phyloP scores from a whole-genome alignment of 2,329 filamentous ascomycete genomes.

The Phaeophleospora eucalypticola region DNA sequence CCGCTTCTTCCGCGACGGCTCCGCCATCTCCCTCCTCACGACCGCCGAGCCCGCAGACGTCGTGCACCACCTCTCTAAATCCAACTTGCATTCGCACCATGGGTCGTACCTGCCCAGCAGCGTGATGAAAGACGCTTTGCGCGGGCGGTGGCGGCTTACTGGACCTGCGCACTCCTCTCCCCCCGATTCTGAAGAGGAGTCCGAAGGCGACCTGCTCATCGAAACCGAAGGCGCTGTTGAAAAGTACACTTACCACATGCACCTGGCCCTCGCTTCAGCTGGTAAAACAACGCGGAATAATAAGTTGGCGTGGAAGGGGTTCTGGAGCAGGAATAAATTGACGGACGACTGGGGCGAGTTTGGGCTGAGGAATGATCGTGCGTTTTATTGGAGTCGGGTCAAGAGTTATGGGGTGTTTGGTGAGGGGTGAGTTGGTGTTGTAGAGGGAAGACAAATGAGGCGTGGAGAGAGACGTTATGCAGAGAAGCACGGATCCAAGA shows the following conservation, averaged over 20 bases:
- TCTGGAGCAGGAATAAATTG: constrained; percentile 83
- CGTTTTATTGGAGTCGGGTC: constrained; percentile 60
- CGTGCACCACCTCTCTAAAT: constrained; percentile 74
- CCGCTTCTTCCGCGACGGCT: constrained; percentile 88
- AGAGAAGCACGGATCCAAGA: no score
- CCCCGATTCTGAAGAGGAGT: constrained; percentile 37
- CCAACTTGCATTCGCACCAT: constrained; percentile 52
- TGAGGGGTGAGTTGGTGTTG: no score
- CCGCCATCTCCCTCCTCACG: constrained; percentile 73
- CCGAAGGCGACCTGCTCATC: constrained; percentile 68
- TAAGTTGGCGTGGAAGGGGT: constrained; percentile 82
- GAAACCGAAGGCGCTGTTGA: constrained; percentile 78
- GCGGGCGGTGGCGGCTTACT: constrained; percentile 63
- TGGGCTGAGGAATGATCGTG: constrained; percentile 56
- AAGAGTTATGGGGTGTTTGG: constrained; percentile 49
- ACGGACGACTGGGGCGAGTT: constrained; percentile 92
- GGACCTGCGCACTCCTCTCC: constrained; percentile 38
- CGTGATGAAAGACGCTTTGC: constrained; percentile 65
- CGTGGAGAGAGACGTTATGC: no score
- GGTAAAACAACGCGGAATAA: constrained; percentile 66
- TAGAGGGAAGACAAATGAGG: no score
- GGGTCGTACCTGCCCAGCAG: constrained; percentile 42
- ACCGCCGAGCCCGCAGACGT: constrained; percentile 81
- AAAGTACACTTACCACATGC: constrained; percentile 83
- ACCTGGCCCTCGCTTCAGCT: constrained; percentile 65